A percentile compares a stretch with the other conserved stretches of the same genome.
Evolutionary conservation across 129 eudicot genomes (phyloP).

Genomic region (Artemisia argyi): DNA sequence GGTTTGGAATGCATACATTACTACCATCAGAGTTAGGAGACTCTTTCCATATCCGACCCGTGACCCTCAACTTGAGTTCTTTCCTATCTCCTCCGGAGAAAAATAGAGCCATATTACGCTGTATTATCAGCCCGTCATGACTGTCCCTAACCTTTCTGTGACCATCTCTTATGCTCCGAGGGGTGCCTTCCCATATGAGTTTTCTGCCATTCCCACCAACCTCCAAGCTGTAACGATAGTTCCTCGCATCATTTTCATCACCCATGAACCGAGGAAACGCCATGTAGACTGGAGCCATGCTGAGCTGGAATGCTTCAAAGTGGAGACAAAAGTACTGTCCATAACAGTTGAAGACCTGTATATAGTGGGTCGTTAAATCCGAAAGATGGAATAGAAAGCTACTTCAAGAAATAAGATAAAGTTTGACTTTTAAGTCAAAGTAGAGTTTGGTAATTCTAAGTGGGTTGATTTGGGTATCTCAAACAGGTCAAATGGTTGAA

Average conservation of each 20-base stretch:
- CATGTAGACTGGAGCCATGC: slow-evolving; percentile 83
- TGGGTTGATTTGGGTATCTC: background rate
- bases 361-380: background rate
- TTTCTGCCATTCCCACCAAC: slow-evolving; percentile 91
- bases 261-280: slow-evolving; percentile 82
- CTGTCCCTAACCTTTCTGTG: slow-evolving; percentile 85
- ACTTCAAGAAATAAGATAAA: slow-evolving; percentile 4
- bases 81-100: slow-evolving; percentile 85
- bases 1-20: slow-evolving; percentile 56
- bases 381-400: background rate
- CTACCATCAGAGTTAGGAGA: slow-evolving; percentile 60
- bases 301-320: slow-evolving; percentile 39
- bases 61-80: slow-evolving; percentile 26
- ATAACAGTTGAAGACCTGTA: slow-evolving; percentile 44
- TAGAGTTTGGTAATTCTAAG: background rate
- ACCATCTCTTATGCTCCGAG: slow-evolving; percentile 80
- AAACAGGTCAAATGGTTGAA: background rate
- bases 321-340: no score
- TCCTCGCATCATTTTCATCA: slow-evolving; percentile 75
- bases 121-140: slow-evolving; percentile 84
- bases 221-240: slow-evolving; percentile 80
- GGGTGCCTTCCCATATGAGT: slow-evolving; percentile 85
- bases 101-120: slow-evolving; percentile 86
- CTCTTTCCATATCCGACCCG: slow-evolving; percentile 77
- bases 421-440: slow-evolving; percentile 15